Evolutionary conservation across 805 yeast species (phyloP), one percentile per base, ranked within the genome.

Genomic region (Pichia gijzeniarum): DNA sequence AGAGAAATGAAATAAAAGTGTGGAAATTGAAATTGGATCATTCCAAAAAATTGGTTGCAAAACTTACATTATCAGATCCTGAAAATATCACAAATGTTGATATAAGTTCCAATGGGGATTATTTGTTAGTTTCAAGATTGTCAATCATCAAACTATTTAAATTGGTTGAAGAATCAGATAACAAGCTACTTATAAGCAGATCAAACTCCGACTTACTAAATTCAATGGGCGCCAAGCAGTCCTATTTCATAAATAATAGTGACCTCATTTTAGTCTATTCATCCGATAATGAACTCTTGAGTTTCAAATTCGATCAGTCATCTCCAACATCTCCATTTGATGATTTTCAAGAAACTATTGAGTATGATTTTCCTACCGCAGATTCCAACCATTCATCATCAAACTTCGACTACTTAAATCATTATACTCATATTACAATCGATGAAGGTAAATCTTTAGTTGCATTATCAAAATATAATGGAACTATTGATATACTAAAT

Each of bases 31-130:
- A 45, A 12, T 49, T 45, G 28, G 57, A 59, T 48, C 56, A 58
- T 57, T 68, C 73, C 16, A 79, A 74, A 57, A 76, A 74, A 47
- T 62, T 89, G 48, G 79, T 85, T 2, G 71, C 85, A 43, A 85
- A 85, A 63, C 59, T 86, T 55, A 68, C 75, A 2, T 65, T 83
- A 48, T 71, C 78, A 39, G 93, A 83, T 51, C 95, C 85, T 28
- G 96, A 88, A 51, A 85, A 85, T 63, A 82, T 93, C 41, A 69
- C 88, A 1, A 66, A 74, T 31, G 87, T 84, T 48, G 71, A 79
- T 9, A 60, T 90, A 35, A 82, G 88, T 17, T 72, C 74, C 19
- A 79, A 78, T 52, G 90, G 85, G 2, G 68, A 76, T 30, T 69
- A 79, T 22, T 64, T 93, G 43, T 83, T 82, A 0, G 93, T 90